phyloP scores from a whole-genome alignment of 768 basidiomycete genomes.

The Mycena maculata region DNA sequence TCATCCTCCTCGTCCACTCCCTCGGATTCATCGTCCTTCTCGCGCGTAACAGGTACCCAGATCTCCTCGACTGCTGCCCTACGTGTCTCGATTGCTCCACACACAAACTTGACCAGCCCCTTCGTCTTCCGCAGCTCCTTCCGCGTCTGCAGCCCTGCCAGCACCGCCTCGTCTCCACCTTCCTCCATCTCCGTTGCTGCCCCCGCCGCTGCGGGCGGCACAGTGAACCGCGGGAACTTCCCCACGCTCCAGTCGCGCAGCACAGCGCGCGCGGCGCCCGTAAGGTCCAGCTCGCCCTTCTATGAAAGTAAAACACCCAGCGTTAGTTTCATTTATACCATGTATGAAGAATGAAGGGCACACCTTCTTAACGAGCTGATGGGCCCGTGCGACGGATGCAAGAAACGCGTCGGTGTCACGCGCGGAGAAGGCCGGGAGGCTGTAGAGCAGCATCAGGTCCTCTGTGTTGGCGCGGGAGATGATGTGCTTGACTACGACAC shows the following conservation, averaged over 20 bases:
- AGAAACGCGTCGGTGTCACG: constrained; percentile 82
- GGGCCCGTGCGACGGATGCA: constrained; percentile 77
- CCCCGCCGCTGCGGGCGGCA: constrained; percentile 53
- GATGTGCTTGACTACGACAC: constrained; percentile 70
- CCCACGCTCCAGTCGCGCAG: constrained; percentile 88
- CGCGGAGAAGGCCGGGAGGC: constrained; percentile 79
- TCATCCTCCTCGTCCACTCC: constrained; percentile 47
- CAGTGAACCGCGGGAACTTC: constrained; percentile 78
- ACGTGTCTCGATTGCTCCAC: constrained; percentile 52
- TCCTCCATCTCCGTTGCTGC: too few species aligned
- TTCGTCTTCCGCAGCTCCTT: constrained; percentile 75
- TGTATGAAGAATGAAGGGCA: constrained; percentile 26
- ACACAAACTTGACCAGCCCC: constrained; percentile 67
- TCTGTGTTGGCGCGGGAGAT: constrained; percentile 75
- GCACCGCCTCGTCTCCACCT: constrained; percentile 63
- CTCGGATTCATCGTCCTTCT: constrained; percentile 49
- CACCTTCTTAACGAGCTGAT: constrained; percentile 84
- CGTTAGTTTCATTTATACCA: constrained; percentile 19
- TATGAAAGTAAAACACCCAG: constrained; percentile 48
- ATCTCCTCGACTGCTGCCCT: constrained; percentile 52
- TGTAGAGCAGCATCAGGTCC: constrained; percentile 92
- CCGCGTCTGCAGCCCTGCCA: constrained; percentile 61
- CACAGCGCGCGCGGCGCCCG: constrained; percentile 80
- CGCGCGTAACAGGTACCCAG: constrained; percentile 56
- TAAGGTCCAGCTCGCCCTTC: constrained; percentile 79